Evolutionary conservation across 2,329 filamentous ascomycete genomes (phyloP).

Genomic region (Tolypocladium capitatum): DNA sequence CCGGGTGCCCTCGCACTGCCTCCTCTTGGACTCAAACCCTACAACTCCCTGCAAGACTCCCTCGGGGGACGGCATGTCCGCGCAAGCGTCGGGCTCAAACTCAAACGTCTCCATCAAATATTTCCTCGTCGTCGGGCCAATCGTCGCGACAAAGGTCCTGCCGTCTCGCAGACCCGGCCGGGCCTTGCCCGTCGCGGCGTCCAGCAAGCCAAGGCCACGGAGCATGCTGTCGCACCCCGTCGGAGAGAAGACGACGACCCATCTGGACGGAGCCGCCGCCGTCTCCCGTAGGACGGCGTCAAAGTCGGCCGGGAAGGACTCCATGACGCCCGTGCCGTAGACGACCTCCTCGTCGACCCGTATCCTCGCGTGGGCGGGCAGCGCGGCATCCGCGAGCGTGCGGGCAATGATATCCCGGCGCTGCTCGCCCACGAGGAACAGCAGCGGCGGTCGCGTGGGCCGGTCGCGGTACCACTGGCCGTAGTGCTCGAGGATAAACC

Average conservation of each 20-base stretch:
- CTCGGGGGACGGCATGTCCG: conserved; percentile 67
- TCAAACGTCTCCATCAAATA: conserved; percentile 53
- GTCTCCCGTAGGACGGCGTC: conserved; percentile 33
- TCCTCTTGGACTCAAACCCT: not conserved
- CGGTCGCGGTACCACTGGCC: conserved; percentile 32
- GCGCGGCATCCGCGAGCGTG: conserved; percentile 48
- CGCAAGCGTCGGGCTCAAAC: conserved; percentile 66
- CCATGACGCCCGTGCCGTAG: conserved; percentile 77
- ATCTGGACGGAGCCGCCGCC: conserved; percentile 31
- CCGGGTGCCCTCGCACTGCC: not conserved
- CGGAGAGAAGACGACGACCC: conserved; percentile 66
- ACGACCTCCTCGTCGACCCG: conserved; percentile 67
- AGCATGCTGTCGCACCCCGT: conserved; percentile 51
- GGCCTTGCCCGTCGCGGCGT: conserved; percentile 29
- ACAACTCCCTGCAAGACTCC: conserved; percentile 61
- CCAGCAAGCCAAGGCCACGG: conserved; percentile 36
- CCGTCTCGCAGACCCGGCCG: conserved; percentile 16
- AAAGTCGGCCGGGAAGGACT: conserved; percentile 62
- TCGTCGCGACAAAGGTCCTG: conserved; percentile 62
- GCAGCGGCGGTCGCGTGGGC: conserved; percentile 43
- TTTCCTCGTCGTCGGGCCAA: conserved; percentile 82
- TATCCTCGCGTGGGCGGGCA: conserved; percentile 41
- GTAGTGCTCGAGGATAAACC: conserved; percentile 71
- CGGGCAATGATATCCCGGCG: conserved; percentile 81
- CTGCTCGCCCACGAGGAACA: conserved; percentile 87